Conservation (phyloP, 805 yeast genomes). For the Phaffomyces thermotolerans region DNA sequence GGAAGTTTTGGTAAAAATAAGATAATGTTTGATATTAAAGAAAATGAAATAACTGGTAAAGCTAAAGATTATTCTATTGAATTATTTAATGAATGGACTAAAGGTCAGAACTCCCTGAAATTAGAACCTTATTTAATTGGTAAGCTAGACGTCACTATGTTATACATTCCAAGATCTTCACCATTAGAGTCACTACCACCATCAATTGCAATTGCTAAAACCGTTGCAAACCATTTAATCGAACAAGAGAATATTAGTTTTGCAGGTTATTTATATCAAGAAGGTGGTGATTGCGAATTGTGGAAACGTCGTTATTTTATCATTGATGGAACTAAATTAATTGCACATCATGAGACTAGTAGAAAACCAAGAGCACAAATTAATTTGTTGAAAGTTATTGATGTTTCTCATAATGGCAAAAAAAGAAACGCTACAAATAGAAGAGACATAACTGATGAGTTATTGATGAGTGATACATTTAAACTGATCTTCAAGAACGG, state of each 20-base stretch:
- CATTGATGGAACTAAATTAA: slow-evolving; percentile 60
- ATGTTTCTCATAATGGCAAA: slow-evolving; percentile 27
- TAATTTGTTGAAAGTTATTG: slow-evolving; percentile 60
- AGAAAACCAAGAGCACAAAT: slow-evolving; percentile 68
- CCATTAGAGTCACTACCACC: slow-evolving; percentile 60
- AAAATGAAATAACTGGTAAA: slow-evolving; percentile 46
- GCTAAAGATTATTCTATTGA: slow-evolving; percentile 47
- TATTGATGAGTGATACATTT: slow-evolving; percentile 66
- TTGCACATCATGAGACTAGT: slow-evolving; percentile 68
- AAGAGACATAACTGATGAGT: slow-evolving; percentile 67
- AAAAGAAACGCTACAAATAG: slow-evolving; percentile 19
- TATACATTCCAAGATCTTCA: slow-evolving; percentile 59
- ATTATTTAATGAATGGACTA: slow-evolving; percentile 79
- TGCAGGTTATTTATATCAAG: slow-evolving; percentile 77
- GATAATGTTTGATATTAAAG: slow-evolving; percentile 53
- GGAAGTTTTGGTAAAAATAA: slow-evolving; percentile 86
- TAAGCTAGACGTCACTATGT: slow-evolving; percentile 58
- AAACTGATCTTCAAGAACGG: slow-evolving; percentile 70
- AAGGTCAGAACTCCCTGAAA: slow-evolving; percentile 25
- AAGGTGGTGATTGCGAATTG: slow-evolving; percentile 78
- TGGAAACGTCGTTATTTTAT: slow-evolving; percentile 73
- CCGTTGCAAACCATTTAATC: slow-evolving; percentile 32
- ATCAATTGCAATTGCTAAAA: slow-evolving; percentile 50
- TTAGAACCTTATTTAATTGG: slow-evolving; percentile 55
- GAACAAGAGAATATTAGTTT: slow-evolving; percentile 28